Evolutionary conservation across 257 asterid species (phyloP), one percentile per base, ranked within the genome.

Genomic region (Plantago elongata): DNA sequence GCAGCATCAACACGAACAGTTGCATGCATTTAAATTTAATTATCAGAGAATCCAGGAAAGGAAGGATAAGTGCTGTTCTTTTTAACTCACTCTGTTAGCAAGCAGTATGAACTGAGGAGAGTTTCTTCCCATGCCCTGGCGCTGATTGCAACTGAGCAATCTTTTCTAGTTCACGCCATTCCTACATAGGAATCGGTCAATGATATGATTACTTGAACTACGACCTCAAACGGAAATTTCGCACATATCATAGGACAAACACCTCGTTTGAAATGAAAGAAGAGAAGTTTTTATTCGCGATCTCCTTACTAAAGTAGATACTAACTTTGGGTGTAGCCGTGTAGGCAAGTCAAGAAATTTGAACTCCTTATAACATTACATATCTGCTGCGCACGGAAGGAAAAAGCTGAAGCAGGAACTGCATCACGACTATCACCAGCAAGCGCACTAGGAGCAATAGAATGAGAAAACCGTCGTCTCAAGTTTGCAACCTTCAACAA

Each of bases 351-450:
- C 97, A 65, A 93, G 96, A 82, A 89, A 97, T 84, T 77, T 93
- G 82, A 89, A 89, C 83, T 89, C 99, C 88, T 83, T 93, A 48
- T 93, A 71, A 89, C 81, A 77, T 85, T 84, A 97, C 99, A 93
- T 63, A 89, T 93, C 76, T 93, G 85, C 45, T 85, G 92, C 64
- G 96, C 77, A 78, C 99, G 87, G 77, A 85, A 87, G 69, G 95
- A 81, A 83, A 93, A 85, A 48, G 97, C 99, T 44, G 99, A 93
- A 49, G 92, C 99, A 54, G 99, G 99, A 76, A 93, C 99, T 47
- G 83, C 99, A 45, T 82, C 96, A 64, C 97, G 90, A 78, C 99
- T 93, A 78, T 93, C 99, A 63, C 99, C 97, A 72, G 96, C 99
- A 74, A 93, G 99, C 61, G 96, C 97, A 51, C 99, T 95, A 49